These are phyloP conservation scores for Mimosa pudica DNA, from an alignment of 306 rosid species.

Conservation along the genomic window DNA sequence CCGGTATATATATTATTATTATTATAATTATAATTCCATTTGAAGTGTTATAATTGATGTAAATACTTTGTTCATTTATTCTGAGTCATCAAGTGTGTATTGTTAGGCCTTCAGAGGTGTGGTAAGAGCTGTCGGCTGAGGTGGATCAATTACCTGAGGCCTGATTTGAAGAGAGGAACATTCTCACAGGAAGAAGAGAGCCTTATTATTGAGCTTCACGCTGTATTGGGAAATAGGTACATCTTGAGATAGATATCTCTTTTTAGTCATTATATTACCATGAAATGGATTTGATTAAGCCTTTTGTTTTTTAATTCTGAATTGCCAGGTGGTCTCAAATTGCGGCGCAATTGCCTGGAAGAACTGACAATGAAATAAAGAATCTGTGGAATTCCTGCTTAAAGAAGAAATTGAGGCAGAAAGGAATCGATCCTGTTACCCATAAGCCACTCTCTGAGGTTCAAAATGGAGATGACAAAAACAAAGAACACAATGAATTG, in stretches of 20 bases:
- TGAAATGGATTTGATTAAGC: background rate
- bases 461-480: constrained; percentile 45
- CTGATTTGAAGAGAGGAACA: constrained; percentile 70
- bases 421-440: constrained; percentile 86
- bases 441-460: constrained; percentile 66
- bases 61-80: background rate
- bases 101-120: constrained; percentile 62
- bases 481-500: constrained; percentile 43
- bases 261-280: background rate
- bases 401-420: constrained; percentile 81
- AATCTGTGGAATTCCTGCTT: constrained; percentile 89
- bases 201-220: constrained; percentile 58
- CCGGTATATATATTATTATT: constrained; percentile 34
- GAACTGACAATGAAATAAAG: constrained; percentile 94
- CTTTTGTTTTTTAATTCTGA: background rate
- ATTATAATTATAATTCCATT: background rate
- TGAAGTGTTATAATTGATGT: background rate
- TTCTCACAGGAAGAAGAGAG: constrained; percentile 61
- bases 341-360: constrained; percentile 81
- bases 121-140: constrained; percentile 72
- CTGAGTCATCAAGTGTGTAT: background rate
- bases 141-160: constrained; percentile 68
- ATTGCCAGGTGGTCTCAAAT: constrained; percentile 83
- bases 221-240: constrained; percentile 60
- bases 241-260: background rate